Evolutionary conservation across 371 early-diverging fungal genomes (phyloP).

Genomic region (Globomyces sp.): DNA sequence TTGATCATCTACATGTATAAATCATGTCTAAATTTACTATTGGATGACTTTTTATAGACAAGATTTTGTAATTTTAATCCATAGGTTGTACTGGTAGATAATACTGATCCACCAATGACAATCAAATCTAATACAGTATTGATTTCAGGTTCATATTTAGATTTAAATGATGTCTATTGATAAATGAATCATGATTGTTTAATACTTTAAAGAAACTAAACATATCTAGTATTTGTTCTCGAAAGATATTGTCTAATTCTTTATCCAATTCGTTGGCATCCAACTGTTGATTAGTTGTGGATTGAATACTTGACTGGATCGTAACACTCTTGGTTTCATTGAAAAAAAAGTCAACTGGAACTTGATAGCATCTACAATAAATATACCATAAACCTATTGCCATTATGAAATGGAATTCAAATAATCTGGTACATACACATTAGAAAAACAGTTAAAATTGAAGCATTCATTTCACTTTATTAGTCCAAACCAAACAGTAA

Average conservation of each 20-base stretch:
- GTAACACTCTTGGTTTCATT: conserved; percentile 11
- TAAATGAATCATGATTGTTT: not conserved
- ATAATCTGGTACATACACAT: no score
- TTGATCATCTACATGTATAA: not conserved
- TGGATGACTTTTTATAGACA: not conserved
- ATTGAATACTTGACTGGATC: not conserved
- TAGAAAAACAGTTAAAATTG: no score
- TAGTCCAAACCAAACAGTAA: no score
- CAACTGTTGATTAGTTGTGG: conserved; percentile 55
- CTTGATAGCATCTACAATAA: no score
- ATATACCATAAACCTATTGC: no score
- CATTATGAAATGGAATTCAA: no score
- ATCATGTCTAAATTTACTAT: conserved; percentile 7
- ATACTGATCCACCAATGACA: conserved; percentile 45
- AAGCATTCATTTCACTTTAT: no score
- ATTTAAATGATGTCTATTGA: conserved; percentile 16
- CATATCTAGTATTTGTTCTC: conserved; percentile 69
- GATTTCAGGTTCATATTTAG: conserved; percentile 39
- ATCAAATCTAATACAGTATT: conserved; percentile 38
- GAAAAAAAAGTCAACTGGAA: not conserved
- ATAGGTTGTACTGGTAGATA: conserved; percentile 40
- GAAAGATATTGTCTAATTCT: conserved; percentile 71
- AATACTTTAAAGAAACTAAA: conserved; percentile 17
- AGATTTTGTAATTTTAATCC: conserved; percentile 59
- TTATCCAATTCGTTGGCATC: conserved; percentile 82